Percentiles rank a stretch among this genome's conserved stretches.
Evolutionary conservation across 805 yeast genomes (phyloP).

Genomic region (Starmerella scarabaei): DNA sequence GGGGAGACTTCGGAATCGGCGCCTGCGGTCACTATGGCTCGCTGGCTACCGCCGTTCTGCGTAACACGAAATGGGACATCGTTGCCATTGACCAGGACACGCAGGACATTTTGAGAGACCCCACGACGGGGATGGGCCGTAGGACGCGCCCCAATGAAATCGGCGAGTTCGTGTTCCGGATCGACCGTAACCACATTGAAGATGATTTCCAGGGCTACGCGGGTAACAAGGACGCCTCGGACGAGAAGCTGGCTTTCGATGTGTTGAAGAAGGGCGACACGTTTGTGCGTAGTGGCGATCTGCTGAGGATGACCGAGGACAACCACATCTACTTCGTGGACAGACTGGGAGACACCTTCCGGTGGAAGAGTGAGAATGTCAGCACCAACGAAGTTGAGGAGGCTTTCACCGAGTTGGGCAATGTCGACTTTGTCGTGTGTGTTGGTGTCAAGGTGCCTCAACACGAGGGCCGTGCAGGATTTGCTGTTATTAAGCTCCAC

Average conservation of each 20-base stretch:
- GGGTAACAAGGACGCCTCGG: conserved; percentile 67
- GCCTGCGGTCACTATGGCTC: conserved; percentile 72
- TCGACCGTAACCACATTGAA: conserved; percentile 50
- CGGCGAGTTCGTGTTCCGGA: conserved; percentile 76
- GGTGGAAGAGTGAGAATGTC: conserved; percentile 95
- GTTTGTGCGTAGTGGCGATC: conserved; percentile 80
- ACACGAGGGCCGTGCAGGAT: conserved; percentile 93
- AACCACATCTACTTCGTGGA: conserved; percentile 75
- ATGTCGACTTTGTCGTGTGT: conserved; percentile 48
- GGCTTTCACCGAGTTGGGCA: conserved; percentile 31
- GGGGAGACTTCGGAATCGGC: conserved; percentile 70
- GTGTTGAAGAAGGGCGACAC: conserved; percentile 82
- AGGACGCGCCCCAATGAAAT: conserved; percentile 49
- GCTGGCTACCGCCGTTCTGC: conserved; percentile 32
- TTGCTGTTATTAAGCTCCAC: conserved; percentile 55
- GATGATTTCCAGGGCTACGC: conserved; percentile 79
- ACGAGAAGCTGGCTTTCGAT: conserved; percentile 56
- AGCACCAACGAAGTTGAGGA: conserved; percentile 88
- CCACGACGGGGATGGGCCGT: conserved; percentile 48
- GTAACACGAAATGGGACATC: conserved; percentile 39
- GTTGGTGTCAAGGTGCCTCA: conserved; percentile 81
- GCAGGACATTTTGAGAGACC: conserved; percentile 54
- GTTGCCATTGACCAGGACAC: conserved; percentile 74
- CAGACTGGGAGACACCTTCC: conserved; percentile 84
- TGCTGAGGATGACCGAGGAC: conserved; percentile 53